A percentile compares a stretch with the other conserved stretches of the same genome.
Conservation (phyloP, 2,329 filamentous ascomycete species). For the Colletotrichum tamarilloi region DNA sequence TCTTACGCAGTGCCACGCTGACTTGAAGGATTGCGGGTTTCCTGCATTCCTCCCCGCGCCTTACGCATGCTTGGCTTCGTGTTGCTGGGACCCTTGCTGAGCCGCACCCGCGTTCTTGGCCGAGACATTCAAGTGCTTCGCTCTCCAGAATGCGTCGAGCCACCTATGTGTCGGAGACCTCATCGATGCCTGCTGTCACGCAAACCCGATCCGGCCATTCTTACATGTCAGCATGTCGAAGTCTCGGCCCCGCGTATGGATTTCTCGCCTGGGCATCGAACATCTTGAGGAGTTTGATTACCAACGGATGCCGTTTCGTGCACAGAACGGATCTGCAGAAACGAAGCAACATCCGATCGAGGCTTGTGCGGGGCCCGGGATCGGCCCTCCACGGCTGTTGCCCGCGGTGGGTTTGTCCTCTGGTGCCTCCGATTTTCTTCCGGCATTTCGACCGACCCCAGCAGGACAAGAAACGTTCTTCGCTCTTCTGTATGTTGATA, state of each 20-base stretch:
- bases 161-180: neutral
- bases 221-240: neutral
- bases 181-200: neutral
- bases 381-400: slow-evolving; percentile 15
- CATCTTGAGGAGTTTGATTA: slow-evolving; percentile 14
- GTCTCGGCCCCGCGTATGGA: neutral
- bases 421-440: slow-evolving; percentile 7
- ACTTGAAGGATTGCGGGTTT: slow-evolving; percentile 1
- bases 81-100: slow-evolving; percentile 4
- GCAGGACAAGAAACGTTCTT: neutral
- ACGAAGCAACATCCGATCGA: slow-evolving; percentile 5
- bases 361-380: slow-evolving; percentile 23
- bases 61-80: slow-evolving; percentile 6
- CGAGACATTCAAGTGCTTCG: neutral
- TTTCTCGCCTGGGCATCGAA: neutral
- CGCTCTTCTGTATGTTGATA: neutral
- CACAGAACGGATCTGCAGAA: slow-evolving; percentile 27
- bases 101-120: slow-evolving; percentile 2
- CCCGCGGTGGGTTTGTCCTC: neutral
- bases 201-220: neutral
- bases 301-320: slow-evolving; percentile 19
- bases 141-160: neutral
- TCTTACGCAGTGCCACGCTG: neutral
- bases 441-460: slow-evolving; percentile 9
- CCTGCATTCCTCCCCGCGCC: neutral